Base-by-base conservation (phyloP, 495 filamentous ascomycete genomes). In the Hypoxylon rickii region DNA sequence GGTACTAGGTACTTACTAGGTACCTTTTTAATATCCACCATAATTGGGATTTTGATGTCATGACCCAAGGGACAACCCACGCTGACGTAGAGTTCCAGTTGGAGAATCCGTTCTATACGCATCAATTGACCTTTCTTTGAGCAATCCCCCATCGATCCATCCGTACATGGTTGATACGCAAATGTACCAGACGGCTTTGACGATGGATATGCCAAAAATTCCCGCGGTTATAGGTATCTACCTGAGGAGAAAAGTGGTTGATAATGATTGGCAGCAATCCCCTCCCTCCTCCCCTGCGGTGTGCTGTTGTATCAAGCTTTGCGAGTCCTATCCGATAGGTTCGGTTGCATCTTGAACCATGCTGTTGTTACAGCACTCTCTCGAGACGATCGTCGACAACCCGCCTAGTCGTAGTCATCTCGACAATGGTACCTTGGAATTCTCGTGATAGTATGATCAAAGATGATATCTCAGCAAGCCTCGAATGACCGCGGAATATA, bases 11-110 rank as follows among this genome's bases (percentile, higher is more conserved):
- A n/a, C n/a, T n/a, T n/a, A n/a, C n/a, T n/a, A n/a, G n/a, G n/a
- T n/a, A n/a, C n/a, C n/a, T n/a, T n/a, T n/a, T n/a, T n/a, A n/a
- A n/a, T n/a, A n/a, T n/a, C n/a, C n/a, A n/a, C n/a, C n/a, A n/a
- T n/a, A n/a, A n/a, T n/a, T n/a, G n/a, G n/a, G n/a, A n/a, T n/a
- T n/a, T n/a, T n/a, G n/a, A n/a, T n/a, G n/a, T n/a, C n/a, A n/a
- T n/a, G n/a, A n/a, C n/a, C n/a, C n/a, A n/a, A n/a, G n/a, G n/a
- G 34, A 45, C 45, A 11, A 61, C 40, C 51, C 50, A 55, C 34
- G 39, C 32, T 60, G 56, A 50, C 50, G 50, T 51, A 55, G 26
- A 41, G 15, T 12, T 44, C 40, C 40, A 55, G 45, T 10, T 49
- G 11, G 22, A 29, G 44, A 36, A 39, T 40, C 22, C 16, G 31